Evolutionary conservation across 345 rosid genomes (phyloP), one percentile per base, ranked within the genome.

Genomic region (Punica granatum): DNA sequence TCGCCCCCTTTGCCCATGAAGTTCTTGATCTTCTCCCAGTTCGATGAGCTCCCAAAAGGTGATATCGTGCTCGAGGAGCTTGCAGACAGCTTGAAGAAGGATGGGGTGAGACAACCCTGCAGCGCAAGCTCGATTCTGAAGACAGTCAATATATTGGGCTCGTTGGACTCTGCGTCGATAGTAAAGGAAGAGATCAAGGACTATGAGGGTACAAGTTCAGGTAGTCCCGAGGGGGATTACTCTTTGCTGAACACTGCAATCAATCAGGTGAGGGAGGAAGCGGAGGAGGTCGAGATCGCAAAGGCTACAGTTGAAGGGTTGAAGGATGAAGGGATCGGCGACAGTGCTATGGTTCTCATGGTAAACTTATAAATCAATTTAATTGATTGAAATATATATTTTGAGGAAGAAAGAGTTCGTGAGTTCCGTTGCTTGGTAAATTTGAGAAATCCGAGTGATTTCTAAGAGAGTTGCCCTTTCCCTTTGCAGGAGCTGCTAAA

Each of bases 11-110:
- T 74, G 67, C 96, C 99, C 3, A 86, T 76, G 28, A 86, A 79
- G 66, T 94, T 94, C 83, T 66, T 94, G 74, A 91, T 91, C 46
- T 94, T 94, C 69, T 78, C 90, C 34, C 78, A 91, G 68, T 94
- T 80, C 53, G 90, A 88, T 10, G 96, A 89, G 75, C 64, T 85
- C 48, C 96, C 99, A 0, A 94, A 88, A 81, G 99, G 98, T 58
- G 99, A 94, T 75, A 79, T 66, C 15, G 99, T 94, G 60, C 82
- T 94, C 21, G 81, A 81, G 70, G 83, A 86, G 78, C 83, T 94
- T 13, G 86, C 92, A 0, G 82, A 81, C 67, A 82, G 90, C 80
- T 67, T 84, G 30, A 91, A 91, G 82, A 78, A 70, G 63, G 77
- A 44, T 36, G 35, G 69, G 41, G 58, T 66, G 16, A 79, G 72